Percentiles rank a stretch among this genome's conserved stretches.
Conservation (phyloP, 164 flowering plant genomes). For the Hamamelis virginiana region DNA sequence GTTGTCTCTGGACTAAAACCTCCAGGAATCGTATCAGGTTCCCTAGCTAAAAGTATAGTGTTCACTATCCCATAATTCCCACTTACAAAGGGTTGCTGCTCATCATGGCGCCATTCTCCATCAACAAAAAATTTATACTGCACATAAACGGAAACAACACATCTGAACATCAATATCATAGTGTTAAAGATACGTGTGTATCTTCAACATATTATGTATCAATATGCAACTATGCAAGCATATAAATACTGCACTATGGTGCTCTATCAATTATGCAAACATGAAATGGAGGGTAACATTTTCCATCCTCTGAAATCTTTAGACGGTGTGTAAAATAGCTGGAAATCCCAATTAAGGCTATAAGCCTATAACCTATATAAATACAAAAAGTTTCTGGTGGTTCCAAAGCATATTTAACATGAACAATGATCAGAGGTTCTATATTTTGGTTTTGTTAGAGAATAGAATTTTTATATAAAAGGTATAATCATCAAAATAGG, state of each 20-base stretch:
- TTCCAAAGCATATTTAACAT: neutral
- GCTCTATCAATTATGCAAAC: neutral
- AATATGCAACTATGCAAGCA: conserved; percentile 1
- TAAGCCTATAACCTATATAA: neutral
- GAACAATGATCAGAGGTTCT: neutral
- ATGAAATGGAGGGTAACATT: neutral
- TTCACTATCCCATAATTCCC: conserved; percentile 71
- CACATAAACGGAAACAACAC: conserved; percentile 8
- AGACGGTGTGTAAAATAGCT: neutral
- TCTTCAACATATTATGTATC: conserved; percentile 2
- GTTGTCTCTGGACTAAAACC: conserved; percentile 30
- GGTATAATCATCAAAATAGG: too few relatives aligned
- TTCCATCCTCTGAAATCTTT: neutral
- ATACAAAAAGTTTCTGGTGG: neutral
- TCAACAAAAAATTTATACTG: conserved; percentile 89
- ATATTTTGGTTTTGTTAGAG: neutral
- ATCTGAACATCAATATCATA: conserved; percentile 5
- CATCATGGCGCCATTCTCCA: conserved; percentile 91
- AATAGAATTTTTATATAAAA: too few relatives aligned
- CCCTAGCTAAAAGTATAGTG: conserved; percentile 52
- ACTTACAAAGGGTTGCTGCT: conserved; percentile 48
- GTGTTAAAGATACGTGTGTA: neutral
- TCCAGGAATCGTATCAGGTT: conserved; percentile 39
- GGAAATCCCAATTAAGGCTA: neutral
- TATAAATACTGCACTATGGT: neutral